phyloP scores from a whole-genome alignment of 202 grass and related monocot species.

The Hordeum pubiflorum region DNA sequence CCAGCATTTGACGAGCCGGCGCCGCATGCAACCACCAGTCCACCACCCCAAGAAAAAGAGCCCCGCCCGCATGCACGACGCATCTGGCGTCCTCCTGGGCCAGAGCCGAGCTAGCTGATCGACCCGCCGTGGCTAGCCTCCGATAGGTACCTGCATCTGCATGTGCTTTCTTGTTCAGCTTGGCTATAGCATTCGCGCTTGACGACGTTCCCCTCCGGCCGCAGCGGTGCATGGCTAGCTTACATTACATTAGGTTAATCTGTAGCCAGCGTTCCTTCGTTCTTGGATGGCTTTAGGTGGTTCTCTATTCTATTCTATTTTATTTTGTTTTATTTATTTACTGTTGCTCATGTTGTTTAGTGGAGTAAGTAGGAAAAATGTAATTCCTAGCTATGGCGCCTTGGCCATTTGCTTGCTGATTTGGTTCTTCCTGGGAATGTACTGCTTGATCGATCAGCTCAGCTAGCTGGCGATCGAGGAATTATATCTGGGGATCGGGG shows the following conservation, averaged over 20 bases:
- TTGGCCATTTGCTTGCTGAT: conserved; percentile 33
- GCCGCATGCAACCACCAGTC: neutral
- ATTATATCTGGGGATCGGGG: conserved; percentile 32
- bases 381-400: conserved; percentile 17
- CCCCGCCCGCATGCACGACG: neutral
- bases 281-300: neutral
- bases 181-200: conserved; percentile 23
- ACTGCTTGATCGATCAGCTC: neutral
- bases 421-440: conserved; percentile 42
- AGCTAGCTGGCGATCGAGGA: neutral
- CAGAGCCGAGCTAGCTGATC: neutral
- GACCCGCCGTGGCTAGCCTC: conserved; percentile 10
- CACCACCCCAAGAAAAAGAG: neutral
- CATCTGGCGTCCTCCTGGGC: neutral
- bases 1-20: neutral
- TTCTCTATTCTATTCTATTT: conserved; percentile 14
- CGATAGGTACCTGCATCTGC: conserved; percentile 27
- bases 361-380: too few relatives aligned
- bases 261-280: neutral
- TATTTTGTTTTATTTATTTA: conserved; percentile 24
- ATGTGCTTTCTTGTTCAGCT: conserved; percentile 12
- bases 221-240: neutral
- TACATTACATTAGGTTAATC: neutral
- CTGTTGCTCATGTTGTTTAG: conserved; percentile 25
- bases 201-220: neutral